Evolutionary conservation across 2,329 filamentous ascomycete species (phyloP).

Genomic region (Colletotrichum horii): DNA sequence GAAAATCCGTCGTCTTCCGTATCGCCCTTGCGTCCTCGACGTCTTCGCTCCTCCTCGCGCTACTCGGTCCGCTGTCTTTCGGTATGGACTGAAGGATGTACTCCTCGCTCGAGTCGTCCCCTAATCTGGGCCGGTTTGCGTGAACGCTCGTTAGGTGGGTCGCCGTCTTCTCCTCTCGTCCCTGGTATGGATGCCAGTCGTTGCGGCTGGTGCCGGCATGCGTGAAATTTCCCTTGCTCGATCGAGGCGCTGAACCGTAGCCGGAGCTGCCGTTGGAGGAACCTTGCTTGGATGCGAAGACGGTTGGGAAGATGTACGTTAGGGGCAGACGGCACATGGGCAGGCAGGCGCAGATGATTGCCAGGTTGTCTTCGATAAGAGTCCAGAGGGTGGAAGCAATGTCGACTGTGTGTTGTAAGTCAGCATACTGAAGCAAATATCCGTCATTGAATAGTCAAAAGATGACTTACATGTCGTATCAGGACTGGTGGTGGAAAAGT

Average conservation of each 20-base stretch:
- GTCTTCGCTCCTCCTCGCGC: not conserved
- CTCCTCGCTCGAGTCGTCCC: conserved; percentile 37
- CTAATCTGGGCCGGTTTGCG: not conserved
- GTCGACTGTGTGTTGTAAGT: conserved; percentile 27
- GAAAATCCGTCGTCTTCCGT: conserved; percentile 40
- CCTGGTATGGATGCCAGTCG: conserved; percentile 37
- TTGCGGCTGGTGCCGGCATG: conserved; percentile 27
- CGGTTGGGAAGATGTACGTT: conserved; percentile 37
- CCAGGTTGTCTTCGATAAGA: conserved; percentile 26
- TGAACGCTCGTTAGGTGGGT: conserved; percentile 31
- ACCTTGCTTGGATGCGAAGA: conserved; percentile 29
- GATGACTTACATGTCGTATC: conserved; percentile 38
- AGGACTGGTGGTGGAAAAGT: conserved; percentile 41
- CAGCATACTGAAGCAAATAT: not conserved
- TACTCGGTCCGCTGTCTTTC: conserved; percentile 4
- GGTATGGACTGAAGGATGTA: conserved; percentile 33
- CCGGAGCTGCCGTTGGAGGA: conserved; percentile 11
- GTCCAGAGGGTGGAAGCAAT: conserved; percentile 30
- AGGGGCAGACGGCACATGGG: conserved; percentile 41
- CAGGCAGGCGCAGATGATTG: conserved; percentile 29
- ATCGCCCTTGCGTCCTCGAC: conserved; percentile 30
- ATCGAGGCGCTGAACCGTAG: conserved; percentile 1
- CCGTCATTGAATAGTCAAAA: not conserved
- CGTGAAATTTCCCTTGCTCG: not conserved
- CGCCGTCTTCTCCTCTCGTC: conserved; percentile 32